Conservation (phyloP, 495 filamentous ascomycete genomes). For the Aspergillus cavernicola region DNA sequence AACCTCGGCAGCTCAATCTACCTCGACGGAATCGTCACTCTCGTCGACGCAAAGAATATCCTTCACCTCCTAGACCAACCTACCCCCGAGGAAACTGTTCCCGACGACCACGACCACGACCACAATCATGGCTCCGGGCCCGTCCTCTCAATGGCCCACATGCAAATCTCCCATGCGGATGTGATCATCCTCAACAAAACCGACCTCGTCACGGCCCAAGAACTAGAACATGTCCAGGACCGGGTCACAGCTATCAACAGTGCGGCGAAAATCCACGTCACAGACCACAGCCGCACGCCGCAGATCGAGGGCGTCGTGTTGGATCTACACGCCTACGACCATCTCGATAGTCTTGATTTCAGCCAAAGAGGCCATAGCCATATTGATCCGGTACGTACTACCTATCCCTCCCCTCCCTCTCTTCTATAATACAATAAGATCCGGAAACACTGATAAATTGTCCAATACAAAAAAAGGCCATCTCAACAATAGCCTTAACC, state of each 20-base stretch:
- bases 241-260: slow-evolving; percentile 83
- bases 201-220: slow-evolving; percentile 72
- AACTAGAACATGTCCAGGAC: slow-evolving; percentile 60
- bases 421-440: too few relatives aligned
- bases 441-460: too few relatives aligned
- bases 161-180: slow-evolving; percentile 97
- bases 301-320: slow-evolving; percentile 79
- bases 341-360: slow-evolving; percentile 64
- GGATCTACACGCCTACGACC: slow-evolving; percentile 90
- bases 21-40: slow-evolving; percentile 92
- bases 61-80: slow-evolving; percentile 74
- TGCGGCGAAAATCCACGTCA: slow-evolving; percentile 78
- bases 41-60: slow-evolving; percentile 95
- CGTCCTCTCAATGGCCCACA: slow-evolving; percentile 81
- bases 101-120: slow-evolving; percentile 41
- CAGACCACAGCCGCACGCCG: slow-evolving; percentile 72
- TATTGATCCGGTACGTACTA: slow-evolving; percentile 77
- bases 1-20: slow-evolving; percentile 91
- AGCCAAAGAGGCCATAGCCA: slow-evolving; percentile 68
- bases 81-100: slow-evolving; percentile 49
- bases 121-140: slow-evolving; percentile 51
- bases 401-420: neutral
- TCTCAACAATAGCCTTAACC: slow-evolving; percentile 75
- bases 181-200: slow-evolving; percentile 91
- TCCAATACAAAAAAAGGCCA: slow-evolving; percentile 67